Percentiles rank a stretch among this genome's conserved stretches.
Conservation (phyloP, 148 eudicot genomes). For the Spergularia marina region DNA sequence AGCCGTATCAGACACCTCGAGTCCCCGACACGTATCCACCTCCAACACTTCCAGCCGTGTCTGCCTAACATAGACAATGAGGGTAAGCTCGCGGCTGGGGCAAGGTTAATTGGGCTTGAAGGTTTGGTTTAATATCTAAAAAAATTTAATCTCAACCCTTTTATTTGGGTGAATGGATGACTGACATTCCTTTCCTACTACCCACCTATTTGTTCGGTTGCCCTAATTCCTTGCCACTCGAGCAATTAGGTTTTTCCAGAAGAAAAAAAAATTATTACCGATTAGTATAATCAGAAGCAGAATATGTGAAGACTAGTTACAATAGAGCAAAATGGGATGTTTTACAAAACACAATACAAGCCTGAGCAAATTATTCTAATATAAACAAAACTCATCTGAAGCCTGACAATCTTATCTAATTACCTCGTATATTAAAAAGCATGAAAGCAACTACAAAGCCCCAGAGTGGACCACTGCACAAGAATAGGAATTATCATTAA, state of each 20-base stretch:
- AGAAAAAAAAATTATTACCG: neutral
- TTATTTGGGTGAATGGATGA: too few species aligned
- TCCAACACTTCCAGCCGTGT: too few species aligned
- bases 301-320: neutral
- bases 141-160: too few species aligned
- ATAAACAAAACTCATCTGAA: neutral
- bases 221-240: too few species aligned
- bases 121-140: too few species aligned
- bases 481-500: slow-evolving; percentile 16
- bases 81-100: too few species aligned
- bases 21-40: too few species aligned
- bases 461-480: slow-evolving; percentile 92
- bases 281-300: neutral
- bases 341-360: neutral
- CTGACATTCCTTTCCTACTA: too few species aligned
- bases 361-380: neutral
- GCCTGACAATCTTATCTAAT: slow-evolving; percentile 4
- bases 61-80: too few species aligned
- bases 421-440: slow-evolving; percentile 89
- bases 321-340: neutral
- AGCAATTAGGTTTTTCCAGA: neutral
- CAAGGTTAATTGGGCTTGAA: too few species aligned
- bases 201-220: too few species aligned
- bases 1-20: too few species aligned
- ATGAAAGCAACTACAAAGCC: slow-evolving; percentile 93